Base-by-base conservation (phyloP, 352 stramenopile genomes). In the Sclerospora graminicola region DNA sequence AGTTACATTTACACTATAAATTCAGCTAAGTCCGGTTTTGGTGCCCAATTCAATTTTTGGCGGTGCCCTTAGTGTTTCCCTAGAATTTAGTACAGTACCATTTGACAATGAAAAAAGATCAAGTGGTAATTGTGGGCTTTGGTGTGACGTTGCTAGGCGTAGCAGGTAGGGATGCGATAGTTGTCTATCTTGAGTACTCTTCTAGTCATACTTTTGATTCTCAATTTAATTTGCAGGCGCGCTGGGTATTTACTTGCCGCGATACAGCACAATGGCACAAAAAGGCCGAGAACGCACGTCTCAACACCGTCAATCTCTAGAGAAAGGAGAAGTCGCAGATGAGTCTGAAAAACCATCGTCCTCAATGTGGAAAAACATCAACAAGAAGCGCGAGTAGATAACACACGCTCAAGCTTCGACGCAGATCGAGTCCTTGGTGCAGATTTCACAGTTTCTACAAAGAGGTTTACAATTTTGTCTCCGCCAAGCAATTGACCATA, bases 281-380 rank as follows among this genome's bases (percentile, higher is more conserved):
- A 43, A 62, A 36, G 62, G 61, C 1, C 55, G 64, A 19, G 66
- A 68, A n/a, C 61, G 66, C 13, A 66, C 66, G 19, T 55, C 48
- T 14, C 45, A 33, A 29, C 21, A 30, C 11, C 53, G 48, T 6
- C 20, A 39, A 24, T 24, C 44, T 6, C 28, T 48, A 32, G 23
- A 54, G 32, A 58, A 53, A 20, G 41, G 43, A n/a, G 66, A 51
- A 0, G n/a, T 14, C 1, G 24, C 38, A 9, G 14, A 27, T 8
- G 15, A 23, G 1, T 10, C 15, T 0, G 33, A 54, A 15, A 66
- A 58, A 10, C 27, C 46, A 16, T 54, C 60, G 51, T 55, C 51
- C 14, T 69, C 65, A 4, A 76, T 72, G 65, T 72, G 61, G 65
- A 69, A 76, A 39, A 69, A 72, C 34, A 62, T 70, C 27, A 54